These are phyloP conservation scores for Alternaria metachromatica DNA, from an alignment of 2,329 filamentous ascomycete species.

Conservation along the genomic window DNA sequence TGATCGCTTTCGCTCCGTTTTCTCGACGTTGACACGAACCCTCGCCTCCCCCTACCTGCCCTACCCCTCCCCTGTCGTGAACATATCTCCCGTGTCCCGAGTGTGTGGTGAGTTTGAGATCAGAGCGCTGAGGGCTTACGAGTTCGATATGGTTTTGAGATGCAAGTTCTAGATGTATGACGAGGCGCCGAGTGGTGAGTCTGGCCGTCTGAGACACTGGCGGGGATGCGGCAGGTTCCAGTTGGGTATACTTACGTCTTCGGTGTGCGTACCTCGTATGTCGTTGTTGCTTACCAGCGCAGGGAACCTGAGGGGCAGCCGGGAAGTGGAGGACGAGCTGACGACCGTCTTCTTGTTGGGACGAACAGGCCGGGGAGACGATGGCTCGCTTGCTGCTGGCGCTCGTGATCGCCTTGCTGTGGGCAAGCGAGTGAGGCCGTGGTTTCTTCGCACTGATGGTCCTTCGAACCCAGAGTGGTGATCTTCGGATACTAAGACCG, in stretches of 20 bases:
- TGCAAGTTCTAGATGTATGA: background rate
- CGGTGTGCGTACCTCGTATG: background rate
- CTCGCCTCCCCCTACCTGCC: background rate
- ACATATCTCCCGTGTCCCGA: background rate
- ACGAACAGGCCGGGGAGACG: background rate
- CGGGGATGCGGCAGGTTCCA: background rate
- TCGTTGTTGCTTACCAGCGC: background rate
- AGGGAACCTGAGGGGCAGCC: background rate
- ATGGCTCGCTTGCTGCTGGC: background rate
- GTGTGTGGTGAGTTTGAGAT: background rate
- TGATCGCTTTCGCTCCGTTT: background rate
- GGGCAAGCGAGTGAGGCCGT: background rate
- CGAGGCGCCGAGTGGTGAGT: background rate
- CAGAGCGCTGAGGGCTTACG: background rate
- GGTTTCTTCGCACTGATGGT: background rate
- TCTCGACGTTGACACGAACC: background rate
- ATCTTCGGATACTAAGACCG: background rate
- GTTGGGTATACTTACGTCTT: background rate
- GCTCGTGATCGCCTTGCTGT: background rate
- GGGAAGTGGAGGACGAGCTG: background rate
- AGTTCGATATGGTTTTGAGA: background rate
- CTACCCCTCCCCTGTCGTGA: background rate
- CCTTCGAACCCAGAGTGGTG: background rate
- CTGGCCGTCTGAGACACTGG: background rate
- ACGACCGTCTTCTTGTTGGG: background rate